Conservation (phyloP, 441 rosid genomes). For the Omphalea diandra region DNA sequence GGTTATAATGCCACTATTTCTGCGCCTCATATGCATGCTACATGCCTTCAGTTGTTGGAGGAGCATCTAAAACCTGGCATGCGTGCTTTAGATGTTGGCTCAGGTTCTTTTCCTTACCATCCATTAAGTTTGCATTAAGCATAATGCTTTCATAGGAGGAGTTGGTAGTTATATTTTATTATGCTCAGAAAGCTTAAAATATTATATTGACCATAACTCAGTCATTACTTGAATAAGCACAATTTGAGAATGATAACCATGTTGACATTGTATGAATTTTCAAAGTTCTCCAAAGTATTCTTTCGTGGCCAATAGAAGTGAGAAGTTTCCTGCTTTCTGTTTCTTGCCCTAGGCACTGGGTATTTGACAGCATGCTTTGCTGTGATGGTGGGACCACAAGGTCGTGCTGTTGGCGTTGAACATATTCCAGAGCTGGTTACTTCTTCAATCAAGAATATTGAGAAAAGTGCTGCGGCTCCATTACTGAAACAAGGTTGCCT, state of each 20-base stretch:
- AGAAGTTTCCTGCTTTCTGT: neutral
- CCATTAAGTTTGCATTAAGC: neutral
- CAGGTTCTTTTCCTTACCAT: slow-evolving; percentile 44
- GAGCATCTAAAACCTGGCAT: slow-evolving; percentile 80
- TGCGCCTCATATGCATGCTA: slow-evolving; percentile 98
- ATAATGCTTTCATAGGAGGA: neutral
- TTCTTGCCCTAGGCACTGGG: slow-evolving; percentile 65
- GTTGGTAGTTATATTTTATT: neutral
- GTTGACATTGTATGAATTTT: neutral
- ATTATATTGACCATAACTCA: too few species aligned
- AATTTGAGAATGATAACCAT: neutral
- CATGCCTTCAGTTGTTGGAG: slow-evolving; percentile 81
- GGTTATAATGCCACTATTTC: slow-evolving; percentile 92
- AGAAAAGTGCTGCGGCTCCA: slow-evolving; percentile 70
- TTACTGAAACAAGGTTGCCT: slow-evolving; percentile 69
- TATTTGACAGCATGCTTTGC: slow-evolving; percentile 96
- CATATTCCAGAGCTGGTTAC: slow-evolving; percentile 80
- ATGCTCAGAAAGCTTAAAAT: too few species aligned
- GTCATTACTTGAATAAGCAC: too few species aligned
- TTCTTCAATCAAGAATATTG: slow-evolving; percentile 62
- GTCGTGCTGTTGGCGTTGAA: slow-evolving; percentile 81
- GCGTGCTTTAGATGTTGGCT: slow-evolving; percentile 92
- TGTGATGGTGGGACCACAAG: slow-evolving; percentile 83
- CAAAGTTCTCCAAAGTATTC: neutral
- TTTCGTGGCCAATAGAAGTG: neutral